phyloP scores from a whole-genome alignment of 257 asterid species.

The Parsonsia alboflavescens region DNA sequence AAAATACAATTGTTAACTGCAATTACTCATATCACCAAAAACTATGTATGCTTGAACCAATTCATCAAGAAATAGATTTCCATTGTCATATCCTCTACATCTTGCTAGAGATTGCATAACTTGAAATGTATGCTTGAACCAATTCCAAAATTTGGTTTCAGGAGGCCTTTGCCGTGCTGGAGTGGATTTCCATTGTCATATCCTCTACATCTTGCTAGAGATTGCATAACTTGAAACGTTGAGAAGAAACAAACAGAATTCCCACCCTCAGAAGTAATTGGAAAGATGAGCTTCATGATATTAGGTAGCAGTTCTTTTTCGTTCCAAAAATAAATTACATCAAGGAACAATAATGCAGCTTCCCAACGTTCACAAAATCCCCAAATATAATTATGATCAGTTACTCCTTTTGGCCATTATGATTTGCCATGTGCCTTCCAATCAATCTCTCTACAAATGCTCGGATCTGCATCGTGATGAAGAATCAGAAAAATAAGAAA shows the following conservation, averaged over 20 bases:
- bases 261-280: slow-evolving; percentile 1
- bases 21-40: no score
- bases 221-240: slow-evolving; percentile 9
- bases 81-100: slow-evolving; percentile 3
- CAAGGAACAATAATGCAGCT: slow-evolving; percentile 11
- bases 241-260: slow-evolving; percentile 5
- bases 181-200: slow-evolving; percentile 16
- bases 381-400: slow-evolving; percentile 12
- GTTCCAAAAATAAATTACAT: slow-evolving; percentile 1
- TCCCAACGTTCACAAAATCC: slow-evolving; percentile 14
- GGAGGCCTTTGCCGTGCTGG: slow-evolving; percentile 36
- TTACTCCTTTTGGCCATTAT: slow-evolving; percentile 27
- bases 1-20: slow-evolving; percentile 47
- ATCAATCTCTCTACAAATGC: slow-evolving; percentile 90
- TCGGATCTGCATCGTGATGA: slow-evolving; percentile 64
- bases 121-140: slow-evolving; percentile 26
- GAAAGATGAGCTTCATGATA: slow-evolving; percentile 7
- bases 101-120: slow-evolving; percentile 10
- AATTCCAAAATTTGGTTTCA: slow-evolving; percentile 24
- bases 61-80: slow-evolving; percentile 24
- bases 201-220: slow-evolving; percentile 4
- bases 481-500: slow-evolving; percentile 2
- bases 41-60: slow-evolving; percentile 33
- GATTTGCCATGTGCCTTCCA: slow-evolving; percentile 73
- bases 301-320: slow-evolving; percentile 4